Evolutionary conservation across 768 basidiomycete genomes (phyloP).

Genomic region (Russula dissimulans): DNA sequence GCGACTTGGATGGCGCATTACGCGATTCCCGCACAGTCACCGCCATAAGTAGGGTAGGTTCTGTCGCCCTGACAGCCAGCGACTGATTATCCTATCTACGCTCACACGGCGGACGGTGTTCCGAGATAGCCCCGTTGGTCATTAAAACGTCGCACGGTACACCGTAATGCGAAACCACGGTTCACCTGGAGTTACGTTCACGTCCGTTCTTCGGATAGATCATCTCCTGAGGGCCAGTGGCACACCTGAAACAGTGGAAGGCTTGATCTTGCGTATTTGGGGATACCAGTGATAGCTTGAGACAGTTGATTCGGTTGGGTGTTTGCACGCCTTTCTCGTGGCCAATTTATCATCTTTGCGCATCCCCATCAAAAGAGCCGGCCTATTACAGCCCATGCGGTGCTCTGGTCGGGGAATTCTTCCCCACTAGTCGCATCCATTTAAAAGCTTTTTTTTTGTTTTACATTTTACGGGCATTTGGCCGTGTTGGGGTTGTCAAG

Average conservation of each 20-base stretch:
- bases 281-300: neutral
- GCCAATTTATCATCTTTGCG: neutral
- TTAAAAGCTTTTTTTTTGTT: neutral
- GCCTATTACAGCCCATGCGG: neutral
- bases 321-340: neutral
- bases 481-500: neutral
- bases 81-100: constrained; percentile 1
- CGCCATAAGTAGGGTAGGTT: neutral
- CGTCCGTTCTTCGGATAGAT: constrained; percentile 2
- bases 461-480: neutral
- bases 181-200: neutral
- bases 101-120: neutral
- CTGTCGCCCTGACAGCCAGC: constrained; percentile 15
- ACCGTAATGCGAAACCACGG: neutral
- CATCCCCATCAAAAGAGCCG: neutral
- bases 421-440: neutral
- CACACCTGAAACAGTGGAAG: neutral
- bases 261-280: neutral
- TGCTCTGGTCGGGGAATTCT: neutral
- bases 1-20: too few species aligned
- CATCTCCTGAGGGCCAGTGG: neutral
- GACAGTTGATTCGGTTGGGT: neutral
- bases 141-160: constrained; percentile 4
- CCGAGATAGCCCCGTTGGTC: constrained; percentile 4
- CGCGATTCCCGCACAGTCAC: neutral